Evolutionary conservation across 2,329 filamentous ascomycete genomes (phyloP), one percentile per base, ranked within the genome.

Genomic region (Fusarium sp.): DNA sequence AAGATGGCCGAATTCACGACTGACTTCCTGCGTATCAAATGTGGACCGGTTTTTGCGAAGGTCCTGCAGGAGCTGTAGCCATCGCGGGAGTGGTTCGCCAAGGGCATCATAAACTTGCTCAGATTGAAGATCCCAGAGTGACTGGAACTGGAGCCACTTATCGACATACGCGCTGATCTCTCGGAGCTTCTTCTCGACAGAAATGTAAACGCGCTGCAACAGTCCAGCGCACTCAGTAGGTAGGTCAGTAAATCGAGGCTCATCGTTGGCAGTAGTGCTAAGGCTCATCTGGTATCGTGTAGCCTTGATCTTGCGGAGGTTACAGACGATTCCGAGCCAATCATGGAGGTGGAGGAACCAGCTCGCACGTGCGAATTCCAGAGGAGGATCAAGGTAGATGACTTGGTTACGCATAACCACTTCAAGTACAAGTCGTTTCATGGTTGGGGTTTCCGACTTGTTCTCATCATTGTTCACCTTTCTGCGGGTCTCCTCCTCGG

Each of bases 61-160:
- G 76, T 99, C 96, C 76, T 98, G 94, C n/a, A 99, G 88, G 40
- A 98, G 85, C 78, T 98, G 94, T 33, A 99, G 84, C 96, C 96
- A 99, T 74, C 93, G 90, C 8, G 94, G 92, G 19, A 99, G 87
- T 76, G 98, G 92, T 68, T 98, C 94, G 13, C 95, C 94, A 9
- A 99, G 87, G 53, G 93, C 89, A 65, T 97, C 94, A 76, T 98
- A 97, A 2, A 99, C 94, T 72, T 98, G 93, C 69, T 98, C 95
- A 4, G 95, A 94, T 78, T 97, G 95, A 59, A 99, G 86, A 83
- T 99, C 96, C 96, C 96, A 99, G 1, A 99, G 87, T 8, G 95
- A 98, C 80, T 99, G 96, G 81, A 98, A 99, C 74, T 98, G 96
- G 45, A 99, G 85, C 96, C 96, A 99, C 80, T 98, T 97, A 77